Evolutionary conservation across 495 filamentous ascomycete genomes (phyloP).

Genomic region (Venustampulla echinocandica): DNA sequence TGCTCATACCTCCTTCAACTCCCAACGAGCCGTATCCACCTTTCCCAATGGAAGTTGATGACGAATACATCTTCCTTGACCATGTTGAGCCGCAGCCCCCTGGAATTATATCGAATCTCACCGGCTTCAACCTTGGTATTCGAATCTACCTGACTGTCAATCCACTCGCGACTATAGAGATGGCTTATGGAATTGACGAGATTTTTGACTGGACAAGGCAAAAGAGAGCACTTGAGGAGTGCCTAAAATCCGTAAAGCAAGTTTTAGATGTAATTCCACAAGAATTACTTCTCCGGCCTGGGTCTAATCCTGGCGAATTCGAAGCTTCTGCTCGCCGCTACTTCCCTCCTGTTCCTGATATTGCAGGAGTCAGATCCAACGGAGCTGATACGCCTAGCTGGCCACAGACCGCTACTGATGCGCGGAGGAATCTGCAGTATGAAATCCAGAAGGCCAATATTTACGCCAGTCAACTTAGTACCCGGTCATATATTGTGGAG

Average conservation of each 20-base stretch:
- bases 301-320: conserved; percentile 7
- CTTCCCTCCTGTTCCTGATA: conserved; percentile 11
- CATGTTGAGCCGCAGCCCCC: conserved; percentile 56
- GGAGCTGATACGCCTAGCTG: conserved; percentile 1
- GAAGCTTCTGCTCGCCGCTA: conserved; percentile 13
- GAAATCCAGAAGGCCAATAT: conserved; percentile 88
- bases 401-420: conserved; percentile 1
- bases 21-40: conserved; percentile 68
- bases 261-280: conserved; percentile 50
- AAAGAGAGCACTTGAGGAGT: conserved; percentile 51
- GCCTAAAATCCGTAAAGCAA: conserved; percentile 50
- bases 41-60: conserved; percentile 70
- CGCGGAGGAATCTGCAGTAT: conserved; percentile 42
- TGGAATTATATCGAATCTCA: conserved; percentile 50
- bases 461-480: conserved; percentile 63
- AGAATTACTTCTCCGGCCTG: conserved; percentile 46
- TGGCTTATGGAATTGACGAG: conserved; percentile 61
- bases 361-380: conserved; percentile 6
- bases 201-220: conserved; percentile 68
- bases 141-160: conserved; percentile 65
- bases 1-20: conserved; percentile 62
- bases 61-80: conserved; percentile 58
- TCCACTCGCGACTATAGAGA: conserved; percentile 56
- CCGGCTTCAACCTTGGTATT: conserved; percentile 71
- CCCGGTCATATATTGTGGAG: conserved; percentile 72